Evolutionary conservation across 1,284 basidiomycete genomes (phyloP).

Genomic region (Austropuccinia psidii): DNA sequence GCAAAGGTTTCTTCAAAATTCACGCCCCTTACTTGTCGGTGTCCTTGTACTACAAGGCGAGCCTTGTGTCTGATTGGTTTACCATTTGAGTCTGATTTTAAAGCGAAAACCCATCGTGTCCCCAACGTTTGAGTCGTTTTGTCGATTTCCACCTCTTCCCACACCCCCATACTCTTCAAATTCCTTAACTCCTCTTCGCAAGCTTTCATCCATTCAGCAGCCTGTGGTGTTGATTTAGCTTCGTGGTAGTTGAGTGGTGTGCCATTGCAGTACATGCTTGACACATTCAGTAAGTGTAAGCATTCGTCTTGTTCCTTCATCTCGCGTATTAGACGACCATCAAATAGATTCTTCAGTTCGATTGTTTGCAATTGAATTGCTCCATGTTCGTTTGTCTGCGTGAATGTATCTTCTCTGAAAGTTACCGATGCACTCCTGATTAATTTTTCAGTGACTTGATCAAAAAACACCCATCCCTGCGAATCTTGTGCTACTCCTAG

Average conservation of each 20-base stretch:
- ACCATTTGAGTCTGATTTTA: not conserved
- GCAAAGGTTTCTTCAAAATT: conserved; percentile 16
- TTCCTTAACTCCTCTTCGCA: not conserved
- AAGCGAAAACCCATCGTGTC: not conserved
- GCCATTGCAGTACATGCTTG: no score
- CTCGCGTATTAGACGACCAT: no score
- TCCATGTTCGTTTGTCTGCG: no score
- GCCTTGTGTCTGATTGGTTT: not conserved
- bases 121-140: not conserved
- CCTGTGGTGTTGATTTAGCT: not conserved
- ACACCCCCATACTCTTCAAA: not conserved
- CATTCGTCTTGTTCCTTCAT: no score
- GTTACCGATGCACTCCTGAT: not conserved
- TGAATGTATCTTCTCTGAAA: no score
- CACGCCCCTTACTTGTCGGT: not conserved
- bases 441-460: not conserved
- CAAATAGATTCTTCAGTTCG: no score
- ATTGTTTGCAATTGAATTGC: no score
- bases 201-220: not conserved
- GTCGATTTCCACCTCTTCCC: not conserved
- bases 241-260: not conserved
- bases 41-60: not conserved
- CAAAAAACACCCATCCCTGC: not conserved
- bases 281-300: no score
- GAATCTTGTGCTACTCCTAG: not conserved